Evolutionary conservation across 306 rosid genomes (phyloP).

Genomic region (Cucurbita ficifolia): DNA sequence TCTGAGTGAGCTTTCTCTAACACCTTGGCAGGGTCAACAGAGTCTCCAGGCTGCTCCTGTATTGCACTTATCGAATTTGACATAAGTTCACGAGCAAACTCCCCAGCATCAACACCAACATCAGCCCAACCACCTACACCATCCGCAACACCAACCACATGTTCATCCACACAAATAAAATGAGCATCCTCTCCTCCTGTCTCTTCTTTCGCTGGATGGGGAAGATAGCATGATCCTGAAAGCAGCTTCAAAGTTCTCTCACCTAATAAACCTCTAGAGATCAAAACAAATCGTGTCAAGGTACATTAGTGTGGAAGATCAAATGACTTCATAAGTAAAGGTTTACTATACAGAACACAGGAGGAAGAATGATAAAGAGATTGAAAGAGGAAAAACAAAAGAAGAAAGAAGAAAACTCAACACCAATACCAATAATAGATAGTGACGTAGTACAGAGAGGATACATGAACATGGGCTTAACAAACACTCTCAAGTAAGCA

Average conservation of each 20-base stretch:
- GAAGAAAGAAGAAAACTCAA: not conserved
- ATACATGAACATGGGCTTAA: not conserved
- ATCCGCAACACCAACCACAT: constrained; percentile 76
- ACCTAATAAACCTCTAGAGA: constrained; percentile 29
- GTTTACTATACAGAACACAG: not conserved
- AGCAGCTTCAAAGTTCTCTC: constrained; percentile 40
- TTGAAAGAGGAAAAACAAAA: not conserved
- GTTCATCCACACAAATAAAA: constrained; percentile 63
- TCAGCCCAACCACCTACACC: constrained; percentile 99
- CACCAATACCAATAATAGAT: not conserved
- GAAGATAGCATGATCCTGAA: constrained; percentile 79
- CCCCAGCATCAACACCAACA: constrained; percentile 71
- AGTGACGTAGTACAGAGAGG: not conserved
- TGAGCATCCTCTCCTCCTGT: constrained; percentile 95
- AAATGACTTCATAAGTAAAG: not conserved
- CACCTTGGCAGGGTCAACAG: constrained; percentile 53
- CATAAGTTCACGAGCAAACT: constrained; percentile 68
- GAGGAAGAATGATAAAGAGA: not conserved
- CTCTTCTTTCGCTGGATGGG: constrained; percentile 81
- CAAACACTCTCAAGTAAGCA: not conserved
- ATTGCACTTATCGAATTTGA: constrained; percentile 46
- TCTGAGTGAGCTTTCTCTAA: constrained; percentile 70
- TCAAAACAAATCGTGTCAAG: constrained; percentile 6
- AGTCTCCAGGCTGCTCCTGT: constrained; percentile 52
- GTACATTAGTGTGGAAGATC: not conserved